Evolutionary conservation across 768 basidiomycete genomes (phyloP).

Genomic region (Termitomyces sp.): DNA sequence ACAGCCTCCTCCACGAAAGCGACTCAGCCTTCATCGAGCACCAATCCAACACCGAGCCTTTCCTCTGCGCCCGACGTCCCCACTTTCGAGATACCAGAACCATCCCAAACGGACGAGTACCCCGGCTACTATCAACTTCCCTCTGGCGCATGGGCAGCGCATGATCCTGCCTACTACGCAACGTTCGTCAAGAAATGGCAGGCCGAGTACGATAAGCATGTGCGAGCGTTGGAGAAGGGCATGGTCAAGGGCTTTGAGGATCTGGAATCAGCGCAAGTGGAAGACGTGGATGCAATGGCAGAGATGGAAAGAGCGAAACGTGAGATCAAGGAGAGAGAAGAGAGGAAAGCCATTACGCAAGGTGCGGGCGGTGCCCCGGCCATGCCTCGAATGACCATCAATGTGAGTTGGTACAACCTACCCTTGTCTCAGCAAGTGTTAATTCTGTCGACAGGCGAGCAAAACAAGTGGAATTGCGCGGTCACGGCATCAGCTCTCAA

Average conservation of each 20-base stretch:
- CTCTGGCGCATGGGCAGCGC: constrained; percentile 71
- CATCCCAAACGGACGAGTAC: constrained; percentile 68
- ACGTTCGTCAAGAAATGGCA: constrained; percentile 71
- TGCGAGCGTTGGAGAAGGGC: constrained; percentile 69
- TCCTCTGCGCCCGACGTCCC: constrained; percentile 69
- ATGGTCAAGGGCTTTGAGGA: constrained; percentile 65
- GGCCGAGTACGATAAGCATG: constrained; percentile 61
- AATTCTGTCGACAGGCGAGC: constrained; percentile 42
- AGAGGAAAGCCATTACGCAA: constrained; percentile 67
- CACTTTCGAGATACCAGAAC: constrained; percentile 66
- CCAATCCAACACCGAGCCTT: constrained; percentile 18
- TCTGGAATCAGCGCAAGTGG: constrained; percentile 43
- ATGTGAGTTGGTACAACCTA: constrained; percentile 39
- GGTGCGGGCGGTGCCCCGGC: constrained; percentile 48
- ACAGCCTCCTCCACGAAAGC: constrained; percentile 19
- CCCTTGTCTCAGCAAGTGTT: neutral
- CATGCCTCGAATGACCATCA: constrained; percentile 80
- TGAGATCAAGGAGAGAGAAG: constrained; percentile 72
- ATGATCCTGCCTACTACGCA: constrained; percentile 66
- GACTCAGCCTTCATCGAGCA: constrained; percentile 6
- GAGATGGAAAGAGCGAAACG: constrained; percentile 76
- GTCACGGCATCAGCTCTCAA: constrained; percentile 73
- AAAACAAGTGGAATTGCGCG: constrained; percentile 66
- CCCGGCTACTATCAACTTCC: constrained; percentile 86
- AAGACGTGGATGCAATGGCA: constrained; percentile 59